Base-by-base conservation (phyloP, 2,329 filamentous ascomycete genomes). In the Trichoderma asperellum region DNA sequence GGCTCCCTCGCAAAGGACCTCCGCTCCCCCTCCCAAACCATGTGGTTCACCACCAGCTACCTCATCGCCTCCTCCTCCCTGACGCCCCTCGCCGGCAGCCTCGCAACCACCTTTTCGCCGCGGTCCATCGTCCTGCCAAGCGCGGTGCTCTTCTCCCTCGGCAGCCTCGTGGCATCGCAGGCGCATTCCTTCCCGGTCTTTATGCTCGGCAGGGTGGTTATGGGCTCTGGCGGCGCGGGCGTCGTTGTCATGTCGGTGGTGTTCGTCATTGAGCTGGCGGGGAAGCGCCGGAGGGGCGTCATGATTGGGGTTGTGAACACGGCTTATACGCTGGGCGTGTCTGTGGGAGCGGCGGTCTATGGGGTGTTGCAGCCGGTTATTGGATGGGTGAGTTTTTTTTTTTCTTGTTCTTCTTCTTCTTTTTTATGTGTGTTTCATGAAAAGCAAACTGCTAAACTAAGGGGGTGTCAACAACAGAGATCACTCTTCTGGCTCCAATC, bases 1-100 rank as follows among this genome's bases (percentile, higher is more conserved):
- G 92, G 90, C 8, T 84, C 84, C 61, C 92, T 96, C 72, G 92
- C 92, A 2, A 86, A 85, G 8, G 92, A 95, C 72, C 83, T 96
- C 2, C 84, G 92, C 78, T 88, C 91, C 1, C 94, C 93, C 75
- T 88, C 89, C 68, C 83, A 88, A 68, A 89, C 89, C 43, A 91
- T 88, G 78, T 96, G 92, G 92, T 93, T 96, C 77, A 93, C 91
- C 8, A 92, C 91, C 37, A 85, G 90, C 2, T 96, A 93, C 76
- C 83, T 96, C 59, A 84, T 87, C 71, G 77, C 82, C 73, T 83
- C 84, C 86, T 92, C 86, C 34, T 85, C 84, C 14, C 79, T 92
- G 18, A 87, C 90, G 0, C 92, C 93, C 0, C 79, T 96, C 2
- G 85, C 88, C 49, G 92, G 92, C 7, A 88, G 92, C 21, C 82